These are phyloP conservation scores for Aspergillus tanneri DNA, from an alignment of 2,329 filamentous ascomycete genomes.

Conservation along the genomic window DNA sequence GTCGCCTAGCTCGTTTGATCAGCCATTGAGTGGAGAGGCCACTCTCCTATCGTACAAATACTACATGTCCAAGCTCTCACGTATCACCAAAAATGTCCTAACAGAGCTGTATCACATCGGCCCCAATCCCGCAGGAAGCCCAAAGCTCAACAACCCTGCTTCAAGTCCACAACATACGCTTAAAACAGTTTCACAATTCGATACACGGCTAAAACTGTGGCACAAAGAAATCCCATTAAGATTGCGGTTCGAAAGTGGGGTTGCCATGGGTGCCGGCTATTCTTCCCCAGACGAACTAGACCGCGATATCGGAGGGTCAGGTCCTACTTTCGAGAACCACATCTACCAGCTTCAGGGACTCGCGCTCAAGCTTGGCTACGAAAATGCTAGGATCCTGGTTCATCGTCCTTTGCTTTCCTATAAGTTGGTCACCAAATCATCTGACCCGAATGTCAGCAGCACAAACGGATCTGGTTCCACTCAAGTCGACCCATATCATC, in stretches of 20 bases:
- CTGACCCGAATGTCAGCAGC: not conserved
- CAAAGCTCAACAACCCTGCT: not conserved
- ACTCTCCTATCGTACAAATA: conserved; percentile 27
- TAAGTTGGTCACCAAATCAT: conserved; percentile 4
- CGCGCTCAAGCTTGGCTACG: conserved; percentile 33
- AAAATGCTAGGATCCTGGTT: conserved; percentile 35
- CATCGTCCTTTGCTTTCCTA: conserved; percentile 29
- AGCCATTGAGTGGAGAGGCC: conserved; percentile 7
- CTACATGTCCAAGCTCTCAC: conserved; percentile 26
- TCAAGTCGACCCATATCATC: conserved; percentile 1
- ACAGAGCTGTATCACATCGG: conserved; percentile 22
- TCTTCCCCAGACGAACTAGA: conserved; percentile 21
- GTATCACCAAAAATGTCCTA: conserved; percentile 17
- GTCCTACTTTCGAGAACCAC: conserved; percentile 24
- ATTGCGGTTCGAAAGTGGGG: conserved; percentile 2
- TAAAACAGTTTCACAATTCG: conserved; percentile 6
- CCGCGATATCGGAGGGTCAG: conserved; percentile 24
- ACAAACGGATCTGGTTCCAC: not conserved
- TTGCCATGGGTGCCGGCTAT: conserved; percentile 6
- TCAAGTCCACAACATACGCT: conserved; percentile 7
- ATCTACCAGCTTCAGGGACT: conserved; percentile 36
- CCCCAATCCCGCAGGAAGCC: not conserved
- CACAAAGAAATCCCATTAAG: conserved; percentile 15
- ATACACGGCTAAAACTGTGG: conserved; percentile 17
- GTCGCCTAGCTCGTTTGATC: conserved; percentile 12